Evolutionary conservation across 371 early-diverging fungal genomes (phyloP).

Genomic region (Mortierella sp.): DNA sequence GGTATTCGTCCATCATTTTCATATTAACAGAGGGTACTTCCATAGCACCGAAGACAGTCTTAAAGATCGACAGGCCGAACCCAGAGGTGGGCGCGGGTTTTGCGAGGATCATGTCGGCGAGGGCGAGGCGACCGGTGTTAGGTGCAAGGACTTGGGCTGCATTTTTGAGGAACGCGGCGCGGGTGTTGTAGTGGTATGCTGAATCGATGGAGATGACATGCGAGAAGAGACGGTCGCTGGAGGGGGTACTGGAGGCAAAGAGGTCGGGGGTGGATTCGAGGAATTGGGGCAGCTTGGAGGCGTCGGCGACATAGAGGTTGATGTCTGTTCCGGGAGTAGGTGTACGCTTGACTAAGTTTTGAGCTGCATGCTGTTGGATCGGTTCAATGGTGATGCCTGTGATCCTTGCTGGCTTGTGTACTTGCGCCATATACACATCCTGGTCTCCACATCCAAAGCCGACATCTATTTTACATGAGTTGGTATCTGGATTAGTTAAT

Average conservation of each 20-base stretch:
- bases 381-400: conserved; percentile 56
- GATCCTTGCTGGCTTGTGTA: conserved; percentile 40
- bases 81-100: conserved; percentile 40
- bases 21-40: conserved; percentile 44
- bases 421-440: conserved; percentile 52
- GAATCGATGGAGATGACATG: conserved; percentile 69
- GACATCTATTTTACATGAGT: conserved; percentile 24
- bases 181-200: conserved; percentile 70
- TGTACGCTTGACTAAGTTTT: conserved; percentile 39
- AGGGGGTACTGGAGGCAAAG: background rate
- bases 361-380: conserved; percentile 55
- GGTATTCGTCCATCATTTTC: conserved; percentile 45
- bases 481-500: background rate
- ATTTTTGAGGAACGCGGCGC: conserved; percentile 61
- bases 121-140: conserved; percentile 38
- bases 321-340: conserved; percentile 32
- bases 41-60: conserved; percentile 36
- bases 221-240: conserved; percentile 41
- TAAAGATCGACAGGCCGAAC: conserved; percentile 26
- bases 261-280: conserved; percentile 26
- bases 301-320: conserved; percentile 51
- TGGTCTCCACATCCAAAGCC: conserved; percentile 58
- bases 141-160: conserved; percentile 49
- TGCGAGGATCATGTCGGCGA: conserved; percentile 55
- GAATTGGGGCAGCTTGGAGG: conserved; percentile 42